Conservation (phyloP, 768 basidiomycete species). For the Leccinum olivaceopallidum region DNA sequence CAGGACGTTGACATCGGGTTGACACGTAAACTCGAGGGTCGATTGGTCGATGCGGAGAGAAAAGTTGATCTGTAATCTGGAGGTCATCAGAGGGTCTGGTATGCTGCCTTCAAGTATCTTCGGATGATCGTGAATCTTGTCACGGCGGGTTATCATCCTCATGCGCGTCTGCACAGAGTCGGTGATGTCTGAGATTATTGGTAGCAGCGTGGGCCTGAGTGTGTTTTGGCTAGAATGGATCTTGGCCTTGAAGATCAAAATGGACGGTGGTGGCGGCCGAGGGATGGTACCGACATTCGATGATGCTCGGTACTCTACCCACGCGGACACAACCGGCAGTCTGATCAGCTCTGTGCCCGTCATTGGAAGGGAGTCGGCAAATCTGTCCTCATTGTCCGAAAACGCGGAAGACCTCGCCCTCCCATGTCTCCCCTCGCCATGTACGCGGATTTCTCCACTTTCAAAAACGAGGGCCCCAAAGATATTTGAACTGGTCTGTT, state of each 20-base stretch:
- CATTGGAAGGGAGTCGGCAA: constrained; percentile 55
- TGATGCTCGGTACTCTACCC: constrained; percentile 76
- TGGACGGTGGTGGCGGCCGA: constrained; percentile 47
- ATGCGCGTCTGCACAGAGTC: constrained; percentile 69
- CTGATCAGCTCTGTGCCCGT: constrained; percentile 60
- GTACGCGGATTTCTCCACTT: constrained; percentile 82
- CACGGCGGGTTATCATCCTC: constrained; percentile 45
- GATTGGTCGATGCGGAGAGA: constrained; percentile 93
- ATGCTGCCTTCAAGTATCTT: constrained; percentile 6
- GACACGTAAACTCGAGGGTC: constrained; percentile 80
- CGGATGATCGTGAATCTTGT: constrained; percentile 21
- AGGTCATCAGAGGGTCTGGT: constrained; percentile 26
- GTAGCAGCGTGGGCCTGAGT: constrained; percentile 77
- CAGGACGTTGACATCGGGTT: constrained; percentile 90
- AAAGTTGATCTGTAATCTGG: constrained; percentile 73
- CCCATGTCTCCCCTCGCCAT: constrained; percentile 49
- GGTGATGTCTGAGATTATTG: constrained; percentile 80
- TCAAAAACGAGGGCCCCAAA: constrained; percentile 72
- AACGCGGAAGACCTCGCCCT: constrained; percentile 36
- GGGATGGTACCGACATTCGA: constrained; percentile 42
- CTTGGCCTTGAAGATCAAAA: constrained; percentile 81
- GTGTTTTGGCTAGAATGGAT: constrained; percentile 88
- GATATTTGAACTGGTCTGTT: constrained; percentile 55
- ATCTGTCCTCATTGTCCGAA: constrained; percentile 51
- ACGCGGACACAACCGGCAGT: constrained; percentile 77